Conservation (phyloP, 225 moss, liverwort and hornwort genomes). For the Neckera pumila region DNA sequence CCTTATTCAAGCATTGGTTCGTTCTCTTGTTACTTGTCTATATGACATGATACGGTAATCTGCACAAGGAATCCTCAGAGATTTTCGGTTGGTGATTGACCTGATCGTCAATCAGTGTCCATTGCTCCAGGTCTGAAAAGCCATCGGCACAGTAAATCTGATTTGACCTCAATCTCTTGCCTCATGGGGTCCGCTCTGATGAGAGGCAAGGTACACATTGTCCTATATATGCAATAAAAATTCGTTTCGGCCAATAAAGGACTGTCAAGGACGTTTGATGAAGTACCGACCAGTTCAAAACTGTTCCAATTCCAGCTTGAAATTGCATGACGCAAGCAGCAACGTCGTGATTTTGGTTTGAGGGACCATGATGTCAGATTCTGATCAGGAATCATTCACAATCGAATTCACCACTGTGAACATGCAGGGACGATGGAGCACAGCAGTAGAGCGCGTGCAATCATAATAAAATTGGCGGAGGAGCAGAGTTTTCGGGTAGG, state of each 20-base stretch:
- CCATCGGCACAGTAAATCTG: not conserved
- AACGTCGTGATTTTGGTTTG: not conserved
- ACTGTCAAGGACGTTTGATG: not conserved
- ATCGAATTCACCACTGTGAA: not conserved
- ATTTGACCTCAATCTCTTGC: not conserved
- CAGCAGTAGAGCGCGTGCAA: not conserved
- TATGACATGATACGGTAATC: not conserved
- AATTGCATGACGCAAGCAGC: not conserved
- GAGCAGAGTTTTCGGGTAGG: not conserved
- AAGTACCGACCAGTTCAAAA: not conserved
- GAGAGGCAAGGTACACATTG: not conserved
- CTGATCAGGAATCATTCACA: not conserved
- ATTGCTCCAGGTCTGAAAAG: not conserved
- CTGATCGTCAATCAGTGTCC: not conserved
- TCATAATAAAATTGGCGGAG: constrained; percentile 1
- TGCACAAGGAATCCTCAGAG: not conserved
- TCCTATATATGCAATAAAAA: not conserved
- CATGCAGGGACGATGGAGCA: too few relatives aligned
- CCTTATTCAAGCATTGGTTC: not conserved
- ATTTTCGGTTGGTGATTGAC: not conserved
- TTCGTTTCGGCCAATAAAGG: not conserved
- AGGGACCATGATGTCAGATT: not conserved
- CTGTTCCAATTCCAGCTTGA: not conserved
- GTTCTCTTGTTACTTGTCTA: not conserved
- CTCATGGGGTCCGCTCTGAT: not conserved